Base-by-base conservation (phyloP, 257 asterid species). In the Scutellaria minor region DNA sequence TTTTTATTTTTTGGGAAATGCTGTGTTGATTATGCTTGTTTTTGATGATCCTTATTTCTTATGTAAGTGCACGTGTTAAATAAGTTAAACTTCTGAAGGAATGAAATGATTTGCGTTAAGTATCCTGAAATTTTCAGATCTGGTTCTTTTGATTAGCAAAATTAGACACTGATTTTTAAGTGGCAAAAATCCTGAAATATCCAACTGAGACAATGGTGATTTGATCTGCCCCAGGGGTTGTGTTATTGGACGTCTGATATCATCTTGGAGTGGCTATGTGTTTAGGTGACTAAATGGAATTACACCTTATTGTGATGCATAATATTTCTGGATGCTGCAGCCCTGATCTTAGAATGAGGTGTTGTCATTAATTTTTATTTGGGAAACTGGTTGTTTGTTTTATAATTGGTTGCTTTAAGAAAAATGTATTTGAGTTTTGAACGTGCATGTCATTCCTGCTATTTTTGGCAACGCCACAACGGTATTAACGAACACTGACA, bases 31-130 rank as follows among this genome's bases (percentile, higher is more conserved):
- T 71, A 7, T 64, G 48, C 40, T 77, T 61, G 56, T 56, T 1
- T 71, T 35, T 51, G 40, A 63, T 72, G 59, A 67, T 50, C 64
- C 15, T 31, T 40, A 45, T 40, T 45, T 7, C 47, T 68, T 18
- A 48, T 54, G 60, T 62, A n/a, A 9, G 46, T 73, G 51, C 72
- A 66, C 54, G 48, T 69, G 42, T 46, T 53, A 12, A 68, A 60
- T 68, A 46, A 42, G 63, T 24, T 60, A 7, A 44, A 37, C 6
- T 35, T 47, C 27, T 55, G 46, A n/a, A n/a, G 48, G 66, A 61
- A 10, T 45, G 13, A 6, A 24, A 9, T 71, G 12, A 6, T 66
- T 46, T 14, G 12, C 22, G 20, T 8, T 56, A 60, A 35, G 15
- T 22, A 45, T 15, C 24, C 50, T 37, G 8, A 73, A 20, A 24